These are phyloP conservation scores for Didymellaceae sp. DNA, from an alignment of 2,329 filamentous ascomycete genomes.

Conservation along the genomic window DNA sequence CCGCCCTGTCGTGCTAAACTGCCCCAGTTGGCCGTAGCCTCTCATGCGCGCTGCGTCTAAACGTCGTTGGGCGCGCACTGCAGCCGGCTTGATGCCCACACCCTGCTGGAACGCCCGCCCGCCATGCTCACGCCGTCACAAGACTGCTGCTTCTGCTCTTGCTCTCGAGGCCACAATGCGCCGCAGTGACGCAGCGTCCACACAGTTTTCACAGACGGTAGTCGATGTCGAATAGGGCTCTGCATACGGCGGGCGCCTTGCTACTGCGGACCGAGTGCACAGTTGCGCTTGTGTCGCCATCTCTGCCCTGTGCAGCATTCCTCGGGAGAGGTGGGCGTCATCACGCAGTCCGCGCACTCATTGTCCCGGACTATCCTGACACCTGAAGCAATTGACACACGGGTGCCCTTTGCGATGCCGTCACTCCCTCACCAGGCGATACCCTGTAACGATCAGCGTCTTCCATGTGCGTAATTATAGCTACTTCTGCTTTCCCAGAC, in stretches of 20 bases:
- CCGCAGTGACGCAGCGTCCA: conserved; percentile 10
- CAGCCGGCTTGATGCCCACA: conserved; percentile 19
- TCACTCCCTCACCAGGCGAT: conserved; percentile 8
- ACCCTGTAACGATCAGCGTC: conserved; percentile 18
- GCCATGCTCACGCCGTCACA: conserved; percentile 6
- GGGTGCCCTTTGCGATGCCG: conserved; percentile 6
- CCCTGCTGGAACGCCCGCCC: conserved; percentile 3
- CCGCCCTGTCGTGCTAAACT: conserved; percentile 26
- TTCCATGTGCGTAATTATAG: conserved; percentile 13
- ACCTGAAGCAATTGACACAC: conserved; percentile 8
- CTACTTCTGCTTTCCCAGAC: conserved; percentile 6
- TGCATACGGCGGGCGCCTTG: conserved; percentile 3
- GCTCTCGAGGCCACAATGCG: not conserved
- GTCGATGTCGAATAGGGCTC: too few relatives aligned
- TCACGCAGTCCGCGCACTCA: conserved; percentile 4
- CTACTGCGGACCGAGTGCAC: not conserved
- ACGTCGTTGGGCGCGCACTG: conserved; percentile 33
- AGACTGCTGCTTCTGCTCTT: conserved; percentile 6
- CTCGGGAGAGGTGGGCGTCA: conserved; percentile 7
- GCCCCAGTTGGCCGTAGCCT: conserved; percentile 20
- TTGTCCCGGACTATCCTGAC: not conserved
- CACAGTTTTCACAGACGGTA: conserved; percentile 1
- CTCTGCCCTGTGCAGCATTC: conserved; percentile 14
- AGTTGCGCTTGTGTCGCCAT: conserved; percentile 15
- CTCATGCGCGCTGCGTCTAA: conserved; percentile 34